Conservation (phyloP, 2,329 filamentous ascomycete genomes). For the Aureobasidium sp. region DNA sequence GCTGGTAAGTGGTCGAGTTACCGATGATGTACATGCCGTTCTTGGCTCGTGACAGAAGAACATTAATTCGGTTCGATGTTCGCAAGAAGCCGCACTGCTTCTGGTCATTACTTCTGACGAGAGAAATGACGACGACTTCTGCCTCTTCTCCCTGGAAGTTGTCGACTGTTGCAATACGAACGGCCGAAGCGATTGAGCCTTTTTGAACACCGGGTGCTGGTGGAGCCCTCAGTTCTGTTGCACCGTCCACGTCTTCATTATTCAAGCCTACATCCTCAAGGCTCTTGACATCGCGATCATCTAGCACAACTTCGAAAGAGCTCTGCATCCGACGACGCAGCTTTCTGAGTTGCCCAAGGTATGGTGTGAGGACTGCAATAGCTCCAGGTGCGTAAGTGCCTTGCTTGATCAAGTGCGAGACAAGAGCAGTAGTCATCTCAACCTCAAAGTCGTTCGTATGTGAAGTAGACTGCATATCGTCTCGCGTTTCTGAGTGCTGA, state of each 20-base stretch:
- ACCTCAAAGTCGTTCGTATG: conserved; percentile 55
- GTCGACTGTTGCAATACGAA: conserved; percentile 20
- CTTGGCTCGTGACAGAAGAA: conserved; percentile 58
- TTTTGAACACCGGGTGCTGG: background rate
- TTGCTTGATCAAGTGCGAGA: conserved; percentile 60
- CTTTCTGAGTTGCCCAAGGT: conserved; percentile 51
- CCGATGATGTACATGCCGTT: conserved; percentile 69
- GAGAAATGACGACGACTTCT: conserved; percentile 61
- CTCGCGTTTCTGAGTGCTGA: conserved; percentile 38
- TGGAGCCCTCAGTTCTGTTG: background rate
- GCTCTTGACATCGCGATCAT: conserved; percentile 52
- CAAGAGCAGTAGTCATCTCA: conserved; percentile 55
- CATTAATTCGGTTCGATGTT: conserved; percentile 62
- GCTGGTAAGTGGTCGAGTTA: conserved; percentile 40
- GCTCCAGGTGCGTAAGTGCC: conserved; percentile 53
- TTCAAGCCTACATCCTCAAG: conserved; percentile 28
- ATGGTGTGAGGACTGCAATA: conserved; percentile 65
- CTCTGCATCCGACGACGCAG: conserved; percentile 41
- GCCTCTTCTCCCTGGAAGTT: conserved; percentile 76
- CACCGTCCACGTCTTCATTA: conserved; percentile 8
- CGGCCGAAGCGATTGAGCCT: conserved; percentile 8
- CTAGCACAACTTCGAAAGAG: conserved; percentile 55
- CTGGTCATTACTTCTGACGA: conserved; percentile 61
- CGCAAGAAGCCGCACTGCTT: conserved; percentile 58
- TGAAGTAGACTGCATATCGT: conserved; percentile 34